Conservation (phyloP, 495 filamentous ascomycete genomes). For the Xylaria grammica region DNA sequence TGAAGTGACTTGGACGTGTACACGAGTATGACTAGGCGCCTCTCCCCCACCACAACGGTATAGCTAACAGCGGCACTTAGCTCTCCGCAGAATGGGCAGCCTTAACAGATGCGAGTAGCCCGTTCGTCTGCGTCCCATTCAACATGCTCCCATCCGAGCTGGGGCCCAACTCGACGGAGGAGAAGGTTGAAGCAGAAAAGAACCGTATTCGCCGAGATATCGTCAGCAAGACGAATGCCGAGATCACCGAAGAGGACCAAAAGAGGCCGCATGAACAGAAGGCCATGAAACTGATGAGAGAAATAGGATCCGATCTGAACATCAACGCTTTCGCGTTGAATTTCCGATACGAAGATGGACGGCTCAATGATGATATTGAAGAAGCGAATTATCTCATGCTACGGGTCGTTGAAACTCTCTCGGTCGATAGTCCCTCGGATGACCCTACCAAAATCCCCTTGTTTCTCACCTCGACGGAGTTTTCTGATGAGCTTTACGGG, state of each 20-base stretch:
- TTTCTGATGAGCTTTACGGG: conserved; percentile 46
- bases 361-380: conserved; percentile 51
- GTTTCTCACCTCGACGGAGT: conserved; percentile 52
- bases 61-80: conserved; percentile 27
- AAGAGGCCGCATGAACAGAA: conserved; percentile 27
- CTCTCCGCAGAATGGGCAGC: conserved; percentile 51
- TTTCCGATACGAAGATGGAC: conserved; percentile 43
- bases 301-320: conserved; percentile 51
- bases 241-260: conserved; percentile 33
- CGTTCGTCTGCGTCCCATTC: conserved; percentile 50
- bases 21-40: conserved; percentile 31
- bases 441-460: conserved; percentile 45
- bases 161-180: conserved; percentile 27
- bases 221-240: conserved; percentile 40
- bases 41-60: neutral
- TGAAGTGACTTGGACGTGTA: conserved; percentile 44
- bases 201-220: conserved; percentile 47
- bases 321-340: conserved; percentile 56
- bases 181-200: conserved; percentile 41
- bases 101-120: conserved; percentile 33
- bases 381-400: conserved; percentile 56
- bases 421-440: conserved; percentile 43
- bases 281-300: conserved; percentile 42
- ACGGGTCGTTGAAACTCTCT: conserved; percentile 47
- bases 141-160: conserved; percentile 48